Conservation (phyloP, 129 eudicot species). For the Dittrichia graveolens region DNA sequence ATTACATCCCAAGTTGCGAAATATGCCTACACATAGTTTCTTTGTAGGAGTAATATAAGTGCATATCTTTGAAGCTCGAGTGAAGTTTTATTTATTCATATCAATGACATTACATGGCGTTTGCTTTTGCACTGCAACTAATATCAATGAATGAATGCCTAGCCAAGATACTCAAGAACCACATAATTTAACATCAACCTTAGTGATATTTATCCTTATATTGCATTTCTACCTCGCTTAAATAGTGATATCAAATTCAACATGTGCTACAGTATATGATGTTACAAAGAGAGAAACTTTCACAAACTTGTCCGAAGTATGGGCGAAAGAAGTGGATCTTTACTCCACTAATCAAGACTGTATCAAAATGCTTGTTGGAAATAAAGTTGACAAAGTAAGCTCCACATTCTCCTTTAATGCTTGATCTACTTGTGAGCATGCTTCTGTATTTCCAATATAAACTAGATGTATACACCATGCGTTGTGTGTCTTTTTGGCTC, state of each 20-base stretch:
- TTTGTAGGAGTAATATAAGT: neutral
- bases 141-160: neutral
- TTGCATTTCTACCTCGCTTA: slow-evolving; percentile 4
- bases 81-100: neutral
- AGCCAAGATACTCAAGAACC: neutral
- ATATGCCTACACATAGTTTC: slow-evolving; percentile 17
- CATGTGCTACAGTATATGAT: slow-evolving; percentile 63
- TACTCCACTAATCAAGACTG: slow-evolving; percentile 88
- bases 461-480: neutral
- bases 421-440: slow-evolving; percentile 16
- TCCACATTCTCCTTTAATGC: slow-evolving; percentile 8
- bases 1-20: slow-evolving; percentile 3
- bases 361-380: slow-evolving; percentile 95
- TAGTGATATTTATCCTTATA: neutral
- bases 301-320: slow-evolving; percentile 79
- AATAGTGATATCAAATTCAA: neutral
- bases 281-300: slow-evolving; percentile 92
- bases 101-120: neutral
- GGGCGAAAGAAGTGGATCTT: slow-evolving; percentile 92
- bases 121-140: neutral
- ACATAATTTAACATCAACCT: slow-evolving; percentile 1
- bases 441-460: neutral
- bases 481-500: neutral
- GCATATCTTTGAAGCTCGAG: neutral
- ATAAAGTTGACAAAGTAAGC: slow-evolving; percentile 90